phyloP scores from a whole-genome alignment of 345 rosid species.

The Bruguiera gymnorhiza region DNA sequence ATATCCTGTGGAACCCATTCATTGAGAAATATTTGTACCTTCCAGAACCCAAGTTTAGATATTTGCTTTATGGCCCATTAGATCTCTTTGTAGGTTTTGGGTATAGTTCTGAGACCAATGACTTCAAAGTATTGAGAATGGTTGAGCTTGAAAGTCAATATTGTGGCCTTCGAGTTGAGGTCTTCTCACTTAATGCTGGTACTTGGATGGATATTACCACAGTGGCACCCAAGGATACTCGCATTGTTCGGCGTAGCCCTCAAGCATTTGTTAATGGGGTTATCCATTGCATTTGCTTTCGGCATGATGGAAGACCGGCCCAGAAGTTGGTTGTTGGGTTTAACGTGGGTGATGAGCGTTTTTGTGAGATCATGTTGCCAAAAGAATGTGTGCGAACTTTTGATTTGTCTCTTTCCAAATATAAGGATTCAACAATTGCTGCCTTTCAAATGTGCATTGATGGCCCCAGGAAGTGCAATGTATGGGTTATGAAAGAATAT shows the following conservation, averaged over 20 bases:
- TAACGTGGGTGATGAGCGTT: not conserved
- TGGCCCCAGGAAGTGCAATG: not conserved
- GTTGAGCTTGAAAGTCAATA: too few species aligned
- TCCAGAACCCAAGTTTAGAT: not conserved
- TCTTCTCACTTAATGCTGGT: not conserved
- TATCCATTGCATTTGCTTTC: not conserved
- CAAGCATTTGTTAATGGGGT: too few species aligned
- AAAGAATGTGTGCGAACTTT: not conserved
- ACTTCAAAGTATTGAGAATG: too few species aligned
- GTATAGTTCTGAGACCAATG: too few species aligned
- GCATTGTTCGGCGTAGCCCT: too few species aligned
- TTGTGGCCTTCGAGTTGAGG: not conserved
- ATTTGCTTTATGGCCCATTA: too few species aligned
- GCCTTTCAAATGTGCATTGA: not conserved
- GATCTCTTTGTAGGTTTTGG: too few species aligned
- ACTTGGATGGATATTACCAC: too few species aligned
- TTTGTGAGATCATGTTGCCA: not conserved
- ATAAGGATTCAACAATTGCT: not conserved
- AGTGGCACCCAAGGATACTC: too few species aligned
- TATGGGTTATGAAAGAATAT: not conserved
- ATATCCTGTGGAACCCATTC: not conserved
- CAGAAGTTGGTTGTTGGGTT: not conserved
- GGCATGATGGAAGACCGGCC: not conserved
- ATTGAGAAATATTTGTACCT: not conserved
- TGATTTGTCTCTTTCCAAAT: not conserved